A percentile compares a stretch with the other conserved stretches of the same genome.
These are phyloP conservation scores for Syzygium grande DNA, from an alignment of 345 rosid species.

Conservation along the genomic window DNA sequence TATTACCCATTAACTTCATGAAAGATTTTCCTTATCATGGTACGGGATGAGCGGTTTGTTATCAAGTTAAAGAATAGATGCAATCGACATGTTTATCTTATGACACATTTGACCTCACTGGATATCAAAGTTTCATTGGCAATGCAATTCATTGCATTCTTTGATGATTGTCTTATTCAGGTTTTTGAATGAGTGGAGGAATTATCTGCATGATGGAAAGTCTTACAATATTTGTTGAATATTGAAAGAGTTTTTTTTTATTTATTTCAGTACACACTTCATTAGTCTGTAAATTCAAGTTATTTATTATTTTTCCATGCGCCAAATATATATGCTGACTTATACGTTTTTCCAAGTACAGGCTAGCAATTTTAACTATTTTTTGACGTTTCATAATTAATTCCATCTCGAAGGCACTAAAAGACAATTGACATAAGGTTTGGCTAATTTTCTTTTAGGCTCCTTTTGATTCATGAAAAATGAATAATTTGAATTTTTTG, in stretches of 20 bases:
- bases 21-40: neutral
- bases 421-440: neutral
- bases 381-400: neutral
- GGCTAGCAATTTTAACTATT: neutral
- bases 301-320: neutral
- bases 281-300: neutral
- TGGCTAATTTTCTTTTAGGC: neutral
- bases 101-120: neutral
- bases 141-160: neutral
- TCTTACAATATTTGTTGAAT: neutral
- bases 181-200: neutral
- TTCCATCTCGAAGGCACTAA: neutral
- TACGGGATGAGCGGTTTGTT: neutral
- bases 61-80: neutral
- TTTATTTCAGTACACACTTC: neutral
- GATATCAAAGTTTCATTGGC: neutral
- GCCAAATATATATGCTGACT: neutral
- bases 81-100: neutral
- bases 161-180: neutral
- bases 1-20: neutral
- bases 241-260: neutral
- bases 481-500: too few species aligned
- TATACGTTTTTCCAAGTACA: neutral
- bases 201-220: neutral
- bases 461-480: too few species aligned